Percentiles rank a stretch among this genome's conserved stretches.
Evolutionary conservation across 75 land plant genomes (phyloP).

Genomic region (Azolla pinnata): DNA sequence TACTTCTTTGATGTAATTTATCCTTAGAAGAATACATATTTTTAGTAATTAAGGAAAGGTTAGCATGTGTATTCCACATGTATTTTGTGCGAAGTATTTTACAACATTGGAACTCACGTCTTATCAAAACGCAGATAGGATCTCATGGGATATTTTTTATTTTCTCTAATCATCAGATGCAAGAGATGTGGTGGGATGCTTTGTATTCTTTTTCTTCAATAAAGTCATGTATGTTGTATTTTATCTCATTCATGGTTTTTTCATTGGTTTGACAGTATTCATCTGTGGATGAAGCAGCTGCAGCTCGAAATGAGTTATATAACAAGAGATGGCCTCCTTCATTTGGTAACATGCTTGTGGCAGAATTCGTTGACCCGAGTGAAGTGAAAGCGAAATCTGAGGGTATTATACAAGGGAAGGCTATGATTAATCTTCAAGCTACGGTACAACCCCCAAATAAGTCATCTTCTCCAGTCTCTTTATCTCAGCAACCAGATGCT

Average conservation of each 20-base stretch:
- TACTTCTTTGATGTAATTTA: no score
- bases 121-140: no score
- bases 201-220: constrained; percentile 1
- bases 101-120: no score
- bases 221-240: neutral
- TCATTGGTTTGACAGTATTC: constrained; percentile 52
- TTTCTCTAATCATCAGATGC: no score
- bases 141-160: no score
- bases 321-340: constrained; percentile 87
- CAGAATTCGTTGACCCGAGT: constrained; percentile 79
- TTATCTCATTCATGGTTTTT: no score
- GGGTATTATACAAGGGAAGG: constrained; percentile 34
- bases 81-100: no score
- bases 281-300: constrained; percentile 74
- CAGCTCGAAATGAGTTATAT: constrained; percentile 86
- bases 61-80: no score
- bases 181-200: no score
- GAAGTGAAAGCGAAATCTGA: constrained; percentile 67
- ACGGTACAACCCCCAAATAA: constrained; percentile 18
- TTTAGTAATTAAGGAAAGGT: no score
- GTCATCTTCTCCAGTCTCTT: constrained; percentile 9
- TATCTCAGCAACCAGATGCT: constrained; percentile 23
- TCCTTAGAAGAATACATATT: no score
- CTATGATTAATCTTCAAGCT: constrained; percentile 17
- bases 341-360: constrained; percentile 69